Conservation (phyloP, 768 basidiomycete species). For the Cystoderma amianthinum region DNA sequence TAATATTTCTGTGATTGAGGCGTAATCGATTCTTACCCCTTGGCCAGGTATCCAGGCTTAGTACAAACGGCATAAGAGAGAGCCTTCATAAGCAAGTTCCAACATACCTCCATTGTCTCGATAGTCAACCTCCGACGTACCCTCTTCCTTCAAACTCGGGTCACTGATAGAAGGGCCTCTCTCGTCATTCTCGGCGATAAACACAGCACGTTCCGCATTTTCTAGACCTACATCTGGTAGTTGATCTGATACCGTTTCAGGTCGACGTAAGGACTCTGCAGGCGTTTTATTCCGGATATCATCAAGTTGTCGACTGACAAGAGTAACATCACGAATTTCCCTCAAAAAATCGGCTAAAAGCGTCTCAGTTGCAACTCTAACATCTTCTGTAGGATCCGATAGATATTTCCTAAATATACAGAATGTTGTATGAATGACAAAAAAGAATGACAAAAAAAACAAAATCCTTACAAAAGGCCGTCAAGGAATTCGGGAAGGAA, state of each 20-base stretch:
- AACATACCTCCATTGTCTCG: constrained; percentile 59
- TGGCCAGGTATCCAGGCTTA: constrained; percentile 90
- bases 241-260: constrained; percentile 39
- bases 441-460: constrained; percentile 1
- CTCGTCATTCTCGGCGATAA: constrained; percentile 47
- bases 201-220: constrained; percentile 48
- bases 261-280: constrained; percentile 33
- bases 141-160: constrained; percentile 31
- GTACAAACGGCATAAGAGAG: background rate
- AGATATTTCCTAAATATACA: constrained; percentile 71
- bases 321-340: constrained; percentile 83
- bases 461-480: constrained; percentile 71
- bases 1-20: constrained; percentile 89
- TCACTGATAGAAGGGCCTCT: constrained; percentile 28
- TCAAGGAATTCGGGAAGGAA: constrained; percentile 95
- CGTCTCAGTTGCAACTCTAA: constrained; percentile 85
- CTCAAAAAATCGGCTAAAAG: constrained; percentile 84
- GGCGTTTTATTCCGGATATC: constrained; percentile 35
- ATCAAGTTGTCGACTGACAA: constrained; percentile 61
- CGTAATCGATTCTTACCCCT: constrained; percentile 87
- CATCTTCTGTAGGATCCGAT: constrained; percentile 91
- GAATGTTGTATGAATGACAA: too few species aligned
- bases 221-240: constrained; percentile 54
- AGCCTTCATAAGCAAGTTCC: background rate
- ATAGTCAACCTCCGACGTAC: constrained; percentile 40